Evolutionary conservation across 2,329 filamentous ascomycete species (phyloP), one percentile per base, ranked within the genome.

Genomic region (Thelonectria discophora): DNA sequence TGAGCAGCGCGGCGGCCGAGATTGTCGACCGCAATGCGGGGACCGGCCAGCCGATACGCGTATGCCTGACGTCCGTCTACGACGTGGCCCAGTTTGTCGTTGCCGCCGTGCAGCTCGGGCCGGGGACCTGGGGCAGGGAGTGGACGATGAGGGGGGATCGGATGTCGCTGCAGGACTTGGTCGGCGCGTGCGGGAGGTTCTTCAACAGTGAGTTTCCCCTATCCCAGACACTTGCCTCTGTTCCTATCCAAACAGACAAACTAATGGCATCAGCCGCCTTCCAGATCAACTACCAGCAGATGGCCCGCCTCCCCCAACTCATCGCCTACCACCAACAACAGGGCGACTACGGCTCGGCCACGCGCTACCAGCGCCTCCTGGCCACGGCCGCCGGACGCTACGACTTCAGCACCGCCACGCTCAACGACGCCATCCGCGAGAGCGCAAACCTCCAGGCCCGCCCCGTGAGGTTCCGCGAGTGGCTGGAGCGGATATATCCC

Each of bases 51-150:
- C 76, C 80, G 0, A 82, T 84, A n/a, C 81, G 78, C 8, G 76
- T 93, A 6, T 89, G 86, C 66, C 79, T 93, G 79, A 93, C 89
- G 2, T 89, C 89, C 5, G 85, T 88, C 15, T 81, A 86, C 64
- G 91, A 94, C 69, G 85, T 92, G 5, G 90, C 85, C 21, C 82
- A 83, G n/a, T 92, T 90, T 67, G 80, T 93, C 9, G 88, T 88
- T 11, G 86, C 87, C n/a, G 86, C 91, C 13, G 74, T 92, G 30
- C 88, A 91, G 47, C 75, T 92, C 42, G 84, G 82, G 0, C 79
- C 81, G 8, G 77, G 80, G 7, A 81, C 74, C 17, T 94, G 91
- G 91, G 89, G 89, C 3, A 75, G 77, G 6, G 90, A 93, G 72
- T 87, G 90, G 73, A 84, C 83, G 40, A 88, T 93, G 83, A 82